Base-by-base conservation (phyloP, 169 alveolate species). In the Besnoitia besnoiti region DNA sequence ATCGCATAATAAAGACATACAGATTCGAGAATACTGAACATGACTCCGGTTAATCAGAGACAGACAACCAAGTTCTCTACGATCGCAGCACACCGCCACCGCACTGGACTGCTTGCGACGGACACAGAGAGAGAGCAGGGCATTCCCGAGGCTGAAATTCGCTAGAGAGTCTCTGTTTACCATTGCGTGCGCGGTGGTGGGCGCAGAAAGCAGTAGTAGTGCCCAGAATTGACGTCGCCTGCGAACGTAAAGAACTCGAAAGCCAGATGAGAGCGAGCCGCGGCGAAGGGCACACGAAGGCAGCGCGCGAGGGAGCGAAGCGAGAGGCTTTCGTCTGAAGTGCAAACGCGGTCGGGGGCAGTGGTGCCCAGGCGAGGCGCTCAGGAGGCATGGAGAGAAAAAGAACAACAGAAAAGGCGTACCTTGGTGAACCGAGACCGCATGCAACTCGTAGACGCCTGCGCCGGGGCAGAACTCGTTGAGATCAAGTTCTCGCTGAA, bases 201-300 rank as follows among this genome's bases (percentile, higher is more conserved):
- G 16, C 97, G 96, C 37, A 97, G 95, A 93, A 97, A 98, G 40
- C 99, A 98, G 93, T 96, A 98, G 95, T 98, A 98, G 95, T 98
- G 99, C 0, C 99, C 99, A 90, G 99, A 96, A 90, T 97, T 97
- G 40, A 98, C 98, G 77, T 96, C 98, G 2, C 99, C 99, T 47
- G 75, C 37, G 24, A 37, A 37, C 8, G 24, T 10, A 62, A 7
- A 51, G 79, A 33, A 21, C 12, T 1, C 67, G 24, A 5, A 55
- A 55, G 67, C 12, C 33, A 3, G 67, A 19, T 1, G 27, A 55
- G 67, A 55, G 30, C 7, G 27, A 55, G 67, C 12, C 33, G 24
- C 67, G 55, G 14, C 55, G 55, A 49, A 14, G 14, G 14, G 14
- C 24, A 49, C 24, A 55, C 67, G n/a, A 55, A 21, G 67, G 24